Evolutionary conservation across 2,329 filamentous ascomycete species (phyloP), one percentile per base, ranked within the genome.

Genomic region (Fusarium nanum): DNA sequence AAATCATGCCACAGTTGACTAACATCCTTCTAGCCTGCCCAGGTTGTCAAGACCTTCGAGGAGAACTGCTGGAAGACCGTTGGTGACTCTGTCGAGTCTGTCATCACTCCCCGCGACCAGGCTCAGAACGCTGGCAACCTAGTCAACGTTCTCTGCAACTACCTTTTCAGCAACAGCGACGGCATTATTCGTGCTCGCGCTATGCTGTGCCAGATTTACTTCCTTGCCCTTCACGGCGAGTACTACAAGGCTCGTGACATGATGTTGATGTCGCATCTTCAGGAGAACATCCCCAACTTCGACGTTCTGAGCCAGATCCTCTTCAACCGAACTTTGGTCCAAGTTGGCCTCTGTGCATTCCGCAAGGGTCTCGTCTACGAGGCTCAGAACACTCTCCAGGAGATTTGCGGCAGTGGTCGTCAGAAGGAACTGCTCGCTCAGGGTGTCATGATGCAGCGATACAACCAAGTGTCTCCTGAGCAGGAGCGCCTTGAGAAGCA

Each of bases 231-330:
- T 56, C 96, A 99, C 83, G 94, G 98, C 83, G 91, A 97, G 76
- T 99, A 98, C 87, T 98, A 97, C 88, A 93, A 92, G 83, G 92
- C 96, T 77, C 93, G 96, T 73, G 97, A 99, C 82, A 95, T 99
- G 92, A 97, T 98, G 91, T 89, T 99, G 81, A 99, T 99, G 94
- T 99, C 96, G 20, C 96, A 99, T 85, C 86, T 99, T 79, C 95
- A 98, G 79, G 96, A 99, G 86, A 97, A 93, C 58, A 99, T 99
- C 80, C 88, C 89, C 83, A 97, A 93, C 83, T 99, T 99, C 78
- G 96, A 99, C 78, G 92, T 99, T 74, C 93, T 91, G 84, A 97
- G 93, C 59, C 96, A 99, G 83, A 99, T 99, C 68, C 91, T 99
- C 61, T 99, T 97, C 90, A 99, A 99, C 88, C 91, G 96, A 73